Evolutionary conservation across 768 basidiomycete species (phyloP), one percentile per base, ranked within the genome.

Genomic region (Amanita pseudoporphyria): DNA sequence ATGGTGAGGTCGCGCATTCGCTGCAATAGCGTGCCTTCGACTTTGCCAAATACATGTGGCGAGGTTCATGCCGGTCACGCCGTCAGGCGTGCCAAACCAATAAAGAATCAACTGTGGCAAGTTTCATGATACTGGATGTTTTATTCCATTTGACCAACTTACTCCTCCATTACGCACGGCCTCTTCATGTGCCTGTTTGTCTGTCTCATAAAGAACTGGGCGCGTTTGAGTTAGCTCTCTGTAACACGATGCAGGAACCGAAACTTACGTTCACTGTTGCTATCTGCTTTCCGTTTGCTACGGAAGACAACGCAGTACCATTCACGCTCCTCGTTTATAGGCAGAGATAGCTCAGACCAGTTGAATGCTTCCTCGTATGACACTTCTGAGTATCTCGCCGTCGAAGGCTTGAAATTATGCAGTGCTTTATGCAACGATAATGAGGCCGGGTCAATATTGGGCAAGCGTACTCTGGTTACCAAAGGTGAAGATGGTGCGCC

Each of bases 11-110:
- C 82, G 76, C 0, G 80, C 77, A 56, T 81, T 90, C 0, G 93
- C 93, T 3, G 80, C 81, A 22, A 82, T 67, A 3, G 94, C 95
- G 53, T 92, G 85, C 56, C 76, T 76, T 5, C 93, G 81, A 36
- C 86, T 89, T 66, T 87, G 83, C 94, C 95, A 98, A 36, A 98
- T 84, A 68, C 94, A 97, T 14, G 93, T 96, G 6, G 94, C 92
- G 47, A 96, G 78, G 64, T 97, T 97, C 66, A 87, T 71, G 1
- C 91, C 82, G 0, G 87, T 86, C 32, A 71, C 62, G 43, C 74
- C 74, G 56, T 88, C 69, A 1, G 93, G 93, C 26, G 84, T 74
- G 9, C 93, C 93, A 57, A 92, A 94, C 94, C 95, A 97, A 64
- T 97, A 97, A 62, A 94, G 71, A 45, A 96, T 77, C 28, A 97